A percentile compares a stretch with the other conserved stretches of the same genome.
These are phyloP conservation scores for Collybia nuda DNA, from an alignment of 768 basidiomycete genomes.

Conservation along the genomic window DNA sequence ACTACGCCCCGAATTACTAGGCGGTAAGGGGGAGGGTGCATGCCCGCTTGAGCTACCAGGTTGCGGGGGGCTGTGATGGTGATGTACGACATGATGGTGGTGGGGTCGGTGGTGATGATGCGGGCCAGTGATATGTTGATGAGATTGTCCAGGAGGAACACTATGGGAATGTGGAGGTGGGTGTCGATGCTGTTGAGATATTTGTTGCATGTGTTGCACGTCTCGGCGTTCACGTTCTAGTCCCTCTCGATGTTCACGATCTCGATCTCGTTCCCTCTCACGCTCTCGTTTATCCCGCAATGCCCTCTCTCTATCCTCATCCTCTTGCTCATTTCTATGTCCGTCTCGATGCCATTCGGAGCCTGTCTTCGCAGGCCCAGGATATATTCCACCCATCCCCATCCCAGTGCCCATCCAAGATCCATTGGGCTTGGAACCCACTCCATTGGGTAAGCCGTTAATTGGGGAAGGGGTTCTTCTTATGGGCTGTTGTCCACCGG, in stretches of 20 bases:
- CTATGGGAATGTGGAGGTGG: slow-evolving; percentile 33
- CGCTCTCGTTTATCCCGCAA: slow-evolving; percentile 9
- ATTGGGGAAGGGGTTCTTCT: slow-evolving; percentile 27
- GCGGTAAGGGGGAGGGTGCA: slow-evolving; percentile 30
- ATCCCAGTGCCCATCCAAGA: slow-evolving; percentile 34
- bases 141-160: slow-evolving; percentile 22
- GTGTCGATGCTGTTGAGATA: slow-evolving; percentile 34
- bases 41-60: slow-evolving; percentile 19
- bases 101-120: slow-evolving; percentile 50
- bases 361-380: slow-evolving; percentile 8
- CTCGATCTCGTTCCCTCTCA: slow-evolving; percentile 18
- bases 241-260: slow-evolving; percentile 22
- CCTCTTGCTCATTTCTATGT: slow-evolving; percentile 15
- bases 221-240: slow-evolving; percentile 22
- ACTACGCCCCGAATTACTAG: slow-evolving; percentile 12
- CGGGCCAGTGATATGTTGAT: slow-evolving; percentile 35
- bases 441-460: slow-evolving; percentile 27
- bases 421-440: slow-evolving; percentile 28
- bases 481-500: not conserved
- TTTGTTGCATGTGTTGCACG: slow-evolving; percentile 26
- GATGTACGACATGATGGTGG: slow-evolving; percentile 52
- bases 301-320: slow-evolving; percentile 21
- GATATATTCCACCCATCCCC: slow-evolving; percentile 24
- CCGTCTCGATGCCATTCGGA: slow-evolving; percentile 18
- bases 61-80: slow-evolving; percentile 27